Base-by-base conservation (phyloP, 2,329 filamentous ascomycete genomes). In the Rhexocercosporidium sp. region DNA sequence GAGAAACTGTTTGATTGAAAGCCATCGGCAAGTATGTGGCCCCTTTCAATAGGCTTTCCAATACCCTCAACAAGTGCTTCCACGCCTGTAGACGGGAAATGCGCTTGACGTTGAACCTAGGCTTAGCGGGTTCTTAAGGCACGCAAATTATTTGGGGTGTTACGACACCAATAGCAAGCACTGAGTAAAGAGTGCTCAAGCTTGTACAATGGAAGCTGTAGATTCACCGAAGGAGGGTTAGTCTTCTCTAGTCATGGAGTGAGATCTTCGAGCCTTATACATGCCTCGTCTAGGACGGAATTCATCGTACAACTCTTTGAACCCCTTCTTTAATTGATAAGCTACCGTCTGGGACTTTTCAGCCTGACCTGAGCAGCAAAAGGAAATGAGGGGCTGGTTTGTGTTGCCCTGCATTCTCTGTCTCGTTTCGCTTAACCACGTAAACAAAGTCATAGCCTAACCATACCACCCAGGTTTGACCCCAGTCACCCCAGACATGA, bases 1-100 rank as follows among this genome's bases (percentile, higher is more conserved):
- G 70, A 68, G 11, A 60, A 53, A 22, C n/a, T 68, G 8, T 47
- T 62, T 29, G 68, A 59, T 25, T 71, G 70, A 68, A 68, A 63
- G 25, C 68, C 69, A n/a, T 60, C 34, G 20, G 56, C 61, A 53
- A 61, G 70, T 70, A 60, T 27, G 66, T 54, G 14, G 9, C 27
- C 8, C 14, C 9, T 18, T 54, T 20, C 18, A 9, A 5, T 54
- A 29, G 3, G 20, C 16, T 18, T 20, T 12, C 22, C 4, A 25
- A 25, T 27, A 20, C 51, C 51, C 1, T 27, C 51, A 3, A 31
- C 51, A 27, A 54, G 51, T 20, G 27, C 27, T 3, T 54, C 34
- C 51, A 31, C 20, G 51, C 27, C 27, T 54, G 27, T 27, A 54
- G n/a, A 54, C 34, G 12, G 56, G 56, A 27, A 59, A 59, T 16